phyloP scores from a whole-genome alignment of 148 eudicot species.

The Fagopyrum tataricum region DNA sequence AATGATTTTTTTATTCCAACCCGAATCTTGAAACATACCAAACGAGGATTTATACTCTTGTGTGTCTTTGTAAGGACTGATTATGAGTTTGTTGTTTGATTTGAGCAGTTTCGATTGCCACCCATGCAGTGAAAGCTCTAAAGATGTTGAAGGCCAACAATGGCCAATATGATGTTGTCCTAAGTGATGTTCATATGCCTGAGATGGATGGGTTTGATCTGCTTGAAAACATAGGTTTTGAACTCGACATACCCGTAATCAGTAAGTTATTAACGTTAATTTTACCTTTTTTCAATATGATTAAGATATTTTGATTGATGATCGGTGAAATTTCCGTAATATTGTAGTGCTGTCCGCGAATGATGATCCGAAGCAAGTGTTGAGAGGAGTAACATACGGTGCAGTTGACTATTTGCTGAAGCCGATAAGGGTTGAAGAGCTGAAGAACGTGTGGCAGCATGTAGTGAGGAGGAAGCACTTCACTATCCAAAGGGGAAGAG shows the following conservation, averaged over 20 bases:
- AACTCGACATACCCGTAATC: constrained; percentile 86
- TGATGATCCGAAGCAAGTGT: constrained; percentile 26
- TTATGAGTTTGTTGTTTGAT: neutral
- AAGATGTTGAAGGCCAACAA: constrained; percentile 44
- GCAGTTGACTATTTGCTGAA: constrained; percentile 50
- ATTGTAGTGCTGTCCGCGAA: constrained; percentile 57
- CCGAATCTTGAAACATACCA: neutral
- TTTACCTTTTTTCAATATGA: neutral
- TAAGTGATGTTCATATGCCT: constrained; percentile 96
- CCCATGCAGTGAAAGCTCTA: constrained; percentile 24
- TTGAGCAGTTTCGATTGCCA: neutral
- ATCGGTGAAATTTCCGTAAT: neutral
- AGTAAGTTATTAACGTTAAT: constrained; percentile 34
- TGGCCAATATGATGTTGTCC: constrained; percentile 65
- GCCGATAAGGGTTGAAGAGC: constrained; percentile 33
- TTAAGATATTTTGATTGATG: neutral
- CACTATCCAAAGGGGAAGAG: no score
- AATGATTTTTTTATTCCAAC: neutral
- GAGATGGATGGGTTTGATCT: constrained; percentile 94
- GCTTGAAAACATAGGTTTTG: constrained; percentile 68
- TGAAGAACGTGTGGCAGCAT: constrained; percentile 50
- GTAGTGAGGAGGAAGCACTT: constrained; percentile 17
- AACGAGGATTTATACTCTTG: no score
- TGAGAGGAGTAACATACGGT: constrained; percentile 44
- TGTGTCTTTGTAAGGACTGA: neutral